phyloP scores from a whole-genome alignment of 139 green algal genomes.

The Raphidocelis subcapitata region DNA sequence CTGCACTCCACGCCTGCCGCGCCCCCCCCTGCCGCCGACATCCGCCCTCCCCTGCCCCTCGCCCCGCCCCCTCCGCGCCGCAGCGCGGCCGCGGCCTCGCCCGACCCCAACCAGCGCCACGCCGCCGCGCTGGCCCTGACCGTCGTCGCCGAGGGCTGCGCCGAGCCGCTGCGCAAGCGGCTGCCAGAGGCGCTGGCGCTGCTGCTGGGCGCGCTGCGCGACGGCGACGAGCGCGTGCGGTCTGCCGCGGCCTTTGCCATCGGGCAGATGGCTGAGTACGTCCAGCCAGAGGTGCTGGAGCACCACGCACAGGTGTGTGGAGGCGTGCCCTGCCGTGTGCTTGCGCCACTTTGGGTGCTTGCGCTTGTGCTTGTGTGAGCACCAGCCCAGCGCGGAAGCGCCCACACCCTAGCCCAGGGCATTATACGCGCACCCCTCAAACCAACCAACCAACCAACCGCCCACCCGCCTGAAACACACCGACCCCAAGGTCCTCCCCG shows the following conservation, averaged over 20 bases:
- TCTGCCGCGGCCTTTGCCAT: conserved; percentile 66
- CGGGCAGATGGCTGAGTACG: conserved; percentile 69
- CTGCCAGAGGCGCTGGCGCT: conserved; percentile 50
- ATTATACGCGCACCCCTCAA: neutral
- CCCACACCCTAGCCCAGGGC: no score
- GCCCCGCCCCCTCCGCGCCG: neutral
- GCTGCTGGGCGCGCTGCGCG: conserved; percentile 37
- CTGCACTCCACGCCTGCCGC: no score
- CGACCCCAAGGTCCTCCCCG: no score
- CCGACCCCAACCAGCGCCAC: conserved; percentile 23
- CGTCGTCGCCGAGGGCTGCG: conserved; percentile 65
- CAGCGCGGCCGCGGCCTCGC: conserved; percentile 22
- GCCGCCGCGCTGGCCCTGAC: conserved; percentile 48
- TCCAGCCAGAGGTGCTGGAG: conserved; percentile 62
- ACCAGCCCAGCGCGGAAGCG: no score
- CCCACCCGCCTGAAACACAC: no score
- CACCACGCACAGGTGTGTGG: conserved; percentile 60
- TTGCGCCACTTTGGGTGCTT: no score
- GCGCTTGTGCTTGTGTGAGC: no score
- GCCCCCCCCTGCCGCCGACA: no score
- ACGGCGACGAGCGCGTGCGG: conserved; percentile 49
- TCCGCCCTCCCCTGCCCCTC: no score
- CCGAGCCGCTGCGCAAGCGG: conserved; percentile 50
- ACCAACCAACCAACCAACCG: no score
- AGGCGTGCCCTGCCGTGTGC: no score